Percentiles rank a stretch among this genome's conserved stretches.
phyloP scores from a whole-genome alignment of 1,284 basidiomycete genomes.

The Naganishia sp. region DNA sequence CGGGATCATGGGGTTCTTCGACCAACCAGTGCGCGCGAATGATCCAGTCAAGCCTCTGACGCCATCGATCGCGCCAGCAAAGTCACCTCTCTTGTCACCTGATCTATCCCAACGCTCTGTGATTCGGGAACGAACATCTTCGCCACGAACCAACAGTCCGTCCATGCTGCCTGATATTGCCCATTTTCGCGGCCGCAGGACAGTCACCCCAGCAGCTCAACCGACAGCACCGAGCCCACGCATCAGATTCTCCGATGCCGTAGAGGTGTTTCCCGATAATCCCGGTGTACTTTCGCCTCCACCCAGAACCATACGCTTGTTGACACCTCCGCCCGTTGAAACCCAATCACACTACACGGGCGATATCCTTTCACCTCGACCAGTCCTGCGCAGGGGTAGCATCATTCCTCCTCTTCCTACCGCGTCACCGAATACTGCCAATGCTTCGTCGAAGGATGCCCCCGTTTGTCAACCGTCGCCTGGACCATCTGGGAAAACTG shows the following conservation, averaged over 20 bases:
- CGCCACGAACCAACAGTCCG: neutral
- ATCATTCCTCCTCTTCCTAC: slow-evolving; percentile 5
- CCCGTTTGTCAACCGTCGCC: neutral
- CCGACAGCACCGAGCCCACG: neutral
- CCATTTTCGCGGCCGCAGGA: neutral
- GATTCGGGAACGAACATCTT: neutral
- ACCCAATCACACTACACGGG: neutral
- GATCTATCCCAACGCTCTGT: neutral
- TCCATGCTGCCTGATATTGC: neutral
- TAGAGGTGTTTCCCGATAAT: neutral
- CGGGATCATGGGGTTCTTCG: neutral
- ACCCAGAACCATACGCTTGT: neutral
- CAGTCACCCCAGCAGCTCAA: neutral
- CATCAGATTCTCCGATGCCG: slow-evolving; percentile 19
- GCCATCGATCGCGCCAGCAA: neutral
- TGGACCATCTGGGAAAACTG: neutral
- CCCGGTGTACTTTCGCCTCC: slow-evolving; percentile 6
- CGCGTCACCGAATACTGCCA: neutral
- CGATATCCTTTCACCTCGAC: slow-evolving; percentile 16
- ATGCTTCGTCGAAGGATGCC: neutral
- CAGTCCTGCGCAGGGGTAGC: slow-evolving; percentile 7
- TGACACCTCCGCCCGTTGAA: neutral
- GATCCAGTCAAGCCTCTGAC: neutral
- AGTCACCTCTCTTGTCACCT: neutral
- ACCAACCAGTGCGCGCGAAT: neutral